Evolutionary conservation across 2,329 filamentous ascomycete genomes (phyloP), one percentile per base, ranked within the genome.

Genomic region (Penicillium psychrosexuale): DNA sequence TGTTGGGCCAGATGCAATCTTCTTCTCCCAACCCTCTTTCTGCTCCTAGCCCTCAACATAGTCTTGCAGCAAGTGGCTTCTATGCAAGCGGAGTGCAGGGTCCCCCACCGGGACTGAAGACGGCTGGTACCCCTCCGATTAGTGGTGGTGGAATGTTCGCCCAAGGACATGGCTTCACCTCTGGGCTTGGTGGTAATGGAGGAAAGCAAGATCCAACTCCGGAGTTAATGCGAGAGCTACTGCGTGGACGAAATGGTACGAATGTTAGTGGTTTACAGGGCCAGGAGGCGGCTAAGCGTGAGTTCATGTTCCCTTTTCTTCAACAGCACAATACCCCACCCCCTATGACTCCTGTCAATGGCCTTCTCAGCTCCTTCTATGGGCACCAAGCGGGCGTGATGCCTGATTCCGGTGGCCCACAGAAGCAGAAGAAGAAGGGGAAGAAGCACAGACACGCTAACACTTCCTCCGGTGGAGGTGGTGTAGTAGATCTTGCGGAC

Each of bases 401-500:
- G 81, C 89, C 92, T 86, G 91, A 96, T 76, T 87, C 88, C 80
- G 89, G 63, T 42, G 57, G 89, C 80, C 77, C 79, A 74, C 88
- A 90, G 81, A 95, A 96, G 87, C 91, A 95, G 85, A 96, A 96
- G 88, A 97, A 96, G 86, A 96, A 96, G 91, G 91, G 91, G 83
- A 97, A 96, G 87, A 97, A 97, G 91, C 93, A 97, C 84, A 95
- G 92, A 87, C 92, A 97, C 88, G 93, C 91, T 94, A 96, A 97
- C 91, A 97, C 93, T 93, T 96, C 92, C 90, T 97, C 93, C 87
- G 96, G 91, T 86, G 92, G 91, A 86, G 90, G 91, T 90, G 92
- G 90, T 83, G 86, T 97, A 93, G 92, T 95, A 82, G 92, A 97
- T 95, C 91, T 96, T 92, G 91, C 90, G 84, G 92, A 97, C 91